Evolutionary conservation across 257 asterid genomes (phyloP).

Genomic region (Solanum paucissectum): DNA sequence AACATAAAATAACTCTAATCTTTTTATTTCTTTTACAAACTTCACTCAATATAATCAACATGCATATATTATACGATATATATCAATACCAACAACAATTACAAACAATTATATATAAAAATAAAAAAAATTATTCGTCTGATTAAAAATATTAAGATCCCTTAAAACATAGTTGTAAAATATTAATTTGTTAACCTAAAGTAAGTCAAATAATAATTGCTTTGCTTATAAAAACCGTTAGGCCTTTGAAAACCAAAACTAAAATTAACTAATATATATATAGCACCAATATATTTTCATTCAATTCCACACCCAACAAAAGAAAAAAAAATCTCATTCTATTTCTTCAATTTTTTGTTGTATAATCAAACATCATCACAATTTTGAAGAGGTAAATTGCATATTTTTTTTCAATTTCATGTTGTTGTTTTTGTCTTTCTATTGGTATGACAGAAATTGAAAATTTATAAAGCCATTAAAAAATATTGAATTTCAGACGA

Average conservation of each 20-base stretch:
- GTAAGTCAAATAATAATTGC: neutral
- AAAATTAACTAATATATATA: constrained; percentile 12
- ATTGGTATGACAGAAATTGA: neutral
- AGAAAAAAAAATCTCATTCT: neutral
- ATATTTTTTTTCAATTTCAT: neutral
- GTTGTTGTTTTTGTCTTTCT: neutral
- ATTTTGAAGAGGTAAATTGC: neutral
- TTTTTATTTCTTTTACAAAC: no score
- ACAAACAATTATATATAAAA: no score
- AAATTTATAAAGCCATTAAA: neutral
- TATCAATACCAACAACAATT: neutral
- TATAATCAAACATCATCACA: neutral
- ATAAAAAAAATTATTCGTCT: neutral
- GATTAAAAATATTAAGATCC: neutral
- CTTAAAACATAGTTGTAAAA: neutral
- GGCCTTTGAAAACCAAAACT: constrained; percentile 2
- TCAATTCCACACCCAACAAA: neutral
- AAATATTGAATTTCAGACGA: neutral
- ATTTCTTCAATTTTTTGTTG: neutral
- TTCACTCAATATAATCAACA: neutral
- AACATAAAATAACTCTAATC: neutral
- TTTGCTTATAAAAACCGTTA: neutral
- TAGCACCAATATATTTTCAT: constrained; percentile 11
- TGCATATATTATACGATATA: neutral
- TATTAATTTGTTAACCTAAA: neutral